These are phyloP conservation scores for Metroxylon sagu DNA, from an alignment of 176 grass and related monocot species.

Conservation along the genomic window DNA sequence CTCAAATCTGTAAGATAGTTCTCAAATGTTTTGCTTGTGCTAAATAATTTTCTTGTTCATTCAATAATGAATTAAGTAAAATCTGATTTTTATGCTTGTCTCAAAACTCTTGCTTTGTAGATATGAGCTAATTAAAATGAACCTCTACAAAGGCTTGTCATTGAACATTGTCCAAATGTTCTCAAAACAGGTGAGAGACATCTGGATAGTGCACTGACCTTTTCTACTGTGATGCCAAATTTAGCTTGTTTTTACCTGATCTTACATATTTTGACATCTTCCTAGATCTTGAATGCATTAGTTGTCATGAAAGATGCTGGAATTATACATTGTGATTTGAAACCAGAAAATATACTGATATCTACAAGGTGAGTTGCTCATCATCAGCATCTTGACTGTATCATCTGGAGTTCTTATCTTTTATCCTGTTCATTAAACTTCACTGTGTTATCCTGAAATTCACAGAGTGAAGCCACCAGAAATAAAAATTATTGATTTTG, in stretches of 20 bases:
- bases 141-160: conserved; percentile 77
- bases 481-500: neutral
- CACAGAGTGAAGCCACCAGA: neutral
- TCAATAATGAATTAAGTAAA: neutral
- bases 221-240: conserved; percentile 8
- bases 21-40: conserved; percentile 1
- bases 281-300: conserved; percentile 8
- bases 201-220: conserved; percentile 15
- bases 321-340: conserved; percentile 19
- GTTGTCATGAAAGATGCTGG: conserved; percentile 11
- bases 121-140: conserved; percentile 86
- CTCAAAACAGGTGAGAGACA: conserved; percentile 73
- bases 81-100: conserved; percentile 11
- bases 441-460: neutral
- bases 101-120: conserved; percentile 33
- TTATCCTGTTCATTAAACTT: no score
- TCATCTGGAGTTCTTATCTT: neutral
- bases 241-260: conserved; percentile 15
- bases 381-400: neutral
- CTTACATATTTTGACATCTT: conserved; percentile 7
- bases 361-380: neutral
- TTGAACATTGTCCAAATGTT: conserved; percentile 81
- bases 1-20: conserved; percentile 73
- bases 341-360: conserved; percentile 8
- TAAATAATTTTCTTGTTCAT: conserved; percentile 1